Conservation (phyloP, 164 flowering plant species). For the Macadamia integrifolia region DNA sequence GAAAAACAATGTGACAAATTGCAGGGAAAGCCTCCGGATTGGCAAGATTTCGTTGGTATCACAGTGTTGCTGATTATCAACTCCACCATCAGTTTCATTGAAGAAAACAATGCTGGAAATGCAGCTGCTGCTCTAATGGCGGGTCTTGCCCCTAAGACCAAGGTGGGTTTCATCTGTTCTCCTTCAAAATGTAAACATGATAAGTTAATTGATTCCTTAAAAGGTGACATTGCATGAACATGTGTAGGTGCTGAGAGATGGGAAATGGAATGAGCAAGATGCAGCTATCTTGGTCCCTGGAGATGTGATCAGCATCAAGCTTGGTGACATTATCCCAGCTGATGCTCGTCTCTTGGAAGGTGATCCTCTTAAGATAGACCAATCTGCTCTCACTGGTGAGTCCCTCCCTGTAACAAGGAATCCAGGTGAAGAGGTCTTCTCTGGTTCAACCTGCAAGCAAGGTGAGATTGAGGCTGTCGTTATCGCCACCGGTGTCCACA, state of each 20-base stretch:
- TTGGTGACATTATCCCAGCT: constrained; percentile 30
- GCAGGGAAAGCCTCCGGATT: constrained; percentile 29
- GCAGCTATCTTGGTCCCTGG: constrained; percentile 27
- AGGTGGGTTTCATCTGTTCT: constrained; percentile 8
- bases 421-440: constrained; percentile 26
- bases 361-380: constrained; percentile 29
- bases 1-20: neutral
- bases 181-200: too few relatives aligned
- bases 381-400: constrained; percentile 30
- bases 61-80: constrained; percentile 24
- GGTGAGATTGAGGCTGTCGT: constrained; percentile 32
- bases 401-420: constrained; percentile 26
- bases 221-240: too few relatives aligned
- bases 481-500: constrained; percentile 31
- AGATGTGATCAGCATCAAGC: constrained; percentile 28
- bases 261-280: constrained; percentile 28
- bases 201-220: too few relatives aligned
- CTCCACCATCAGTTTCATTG: constrained; percentile 28
- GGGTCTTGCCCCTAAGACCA: constrained; percentile 28
- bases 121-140: constrained; percentile 32
- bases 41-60: constrained; percentile 27
- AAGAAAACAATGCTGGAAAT: constrained; percentile 29
- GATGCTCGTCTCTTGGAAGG: constrained; percentile 28
- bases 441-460: constrained; percentile 31
- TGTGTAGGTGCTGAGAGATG: constrained; percentile 24